These are phyloP conservation scores for Fonsecaea nubica DNA, from an alignment of 2,329 filamentous ascomycete genomes.

Conservation along the genomic window DNA sequence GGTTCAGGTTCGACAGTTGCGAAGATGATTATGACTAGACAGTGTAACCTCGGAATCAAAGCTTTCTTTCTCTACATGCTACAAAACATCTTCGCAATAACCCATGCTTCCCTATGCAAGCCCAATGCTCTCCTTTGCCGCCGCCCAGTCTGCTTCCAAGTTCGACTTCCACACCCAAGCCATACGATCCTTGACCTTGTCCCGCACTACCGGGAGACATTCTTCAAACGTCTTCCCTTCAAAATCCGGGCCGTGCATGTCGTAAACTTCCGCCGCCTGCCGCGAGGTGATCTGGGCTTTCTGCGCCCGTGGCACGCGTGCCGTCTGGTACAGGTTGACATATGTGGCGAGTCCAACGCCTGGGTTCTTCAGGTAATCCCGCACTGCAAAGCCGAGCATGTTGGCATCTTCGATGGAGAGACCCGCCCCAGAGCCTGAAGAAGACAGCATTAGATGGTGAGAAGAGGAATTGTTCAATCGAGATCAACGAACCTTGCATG, in stretches of 20 bases:
- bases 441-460: neutral
- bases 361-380: conserved; percentile 15
- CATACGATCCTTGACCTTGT: conserved; percentile 19
- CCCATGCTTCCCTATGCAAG: neutral
- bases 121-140: neutral
- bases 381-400: conserved; percentile 14
- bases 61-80: neutral
- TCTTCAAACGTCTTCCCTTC: conserved; percentile 19
- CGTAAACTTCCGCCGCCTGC: conserved; percentile 17
- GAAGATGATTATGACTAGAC: neutral
- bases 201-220: conserved; percentile 15
- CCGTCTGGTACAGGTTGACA: conserved; percentile 12
- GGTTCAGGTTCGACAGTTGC: neutral
- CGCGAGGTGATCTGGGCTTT: conserved; percentile 20
- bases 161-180: conserved; percentile 19
- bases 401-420: conserved; percentile 20
- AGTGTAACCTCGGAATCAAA: neutral
- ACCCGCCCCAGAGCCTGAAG: conserved; percentile 13
- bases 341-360: conserved; percentile 1
- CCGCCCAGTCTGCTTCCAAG: conserved; percentile 20
- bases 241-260: conserved; percentile 20
- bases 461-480: neutral
- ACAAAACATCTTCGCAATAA: neutral
- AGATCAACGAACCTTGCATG: conserved; percentile 15
- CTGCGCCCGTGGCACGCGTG: conserved; percentile 13